Evolutionary conservation across 1,284 basidiomycete species (phyloP), one percentile per base, ranked within the genome.

Genomic region (Apiotrichum montevideense): DNA sequence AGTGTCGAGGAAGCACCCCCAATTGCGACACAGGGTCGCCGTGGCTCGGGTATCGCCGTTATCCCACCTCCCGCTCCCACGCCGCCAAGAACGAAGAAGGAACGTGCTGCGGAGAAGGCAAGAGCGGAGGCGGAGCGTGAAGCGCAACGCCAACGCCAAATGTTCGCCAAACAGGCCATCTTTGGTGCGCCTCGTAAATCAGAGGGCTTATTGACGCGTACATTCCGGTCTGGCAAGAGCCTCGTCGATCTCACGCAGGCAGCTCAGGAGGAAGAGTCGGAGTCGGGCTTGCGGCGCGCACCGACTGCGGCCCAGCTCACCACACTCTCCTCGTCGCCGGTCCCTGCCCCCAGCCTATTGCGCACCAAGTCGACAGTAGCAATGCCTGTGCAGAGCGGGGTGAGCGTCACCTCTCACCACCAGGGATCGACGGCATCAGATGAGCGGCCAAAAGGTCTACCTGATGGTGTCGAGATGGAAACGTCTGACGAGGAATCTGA

Each of bases 131-230:
- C 63, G 6, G 63, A 71, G 48, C 58, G 68, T n/a, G 71, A 72
- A 5, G 72, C 71, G 3, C 69, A 71, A 55, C 61, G 66, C 46
- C 67, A 75, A 60, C 57, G 72, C 37, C 67, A 72, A 51, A 75
- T 75, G 73, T 75, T 75, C 59, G 70, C 73, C 6, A 75, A 75
- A 52, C 62, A 70, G 55, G 63, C 68, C 21, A 69, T 75, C 51
- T 69, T 73, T 46, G 66, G 66, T 1, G 57, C 45, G 11, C 44
- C 54, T 3, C 21, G 47, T 33, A 48, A 54, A 0, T 46, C 52
- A 40, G 56, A 63, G 32, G 73, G 73, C 15, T 55, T 73, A 14
- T 56, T 75, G 46, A 66, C 65, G 21, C 68, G 67, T 9, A 63
- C 67, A 35, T 66, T 75, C 60, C 68, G 69, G 50, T 56, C 63